phyloP scores from a whole-genome alignment of 2,329 filamentous ascomycete species.

The Botrytis medusae region DNA sequence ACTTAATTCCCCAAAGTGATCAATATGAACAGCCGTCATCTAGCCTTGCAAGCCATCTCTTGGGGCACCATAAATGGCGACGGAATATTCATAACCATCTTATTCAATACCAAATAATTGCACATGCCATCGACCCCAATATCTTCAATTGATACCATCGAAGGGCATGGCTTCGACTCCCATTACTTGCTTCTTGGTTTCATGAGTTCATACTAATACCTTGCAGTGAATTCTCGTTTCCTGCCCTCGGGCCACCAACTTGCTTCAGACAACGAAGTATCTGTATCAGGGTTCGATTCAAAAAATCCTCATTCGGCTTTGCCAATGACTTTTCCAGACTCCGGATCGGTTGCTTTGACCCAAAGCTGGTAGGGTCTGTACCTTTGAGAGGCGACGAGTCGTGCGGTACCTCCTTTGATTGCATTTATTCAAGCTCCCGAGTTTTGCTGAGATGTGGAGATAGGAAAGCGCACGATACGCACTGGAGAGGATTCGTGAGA shows the following conservation, averaged over 20 bases:
- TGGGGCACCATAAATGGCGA: not conserved
- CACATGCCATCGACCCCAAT: not conserved
- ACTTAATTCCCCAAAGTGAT: not conserved
- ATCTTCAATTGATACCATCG: not conserved
- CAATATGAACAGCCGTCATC: not conserved
- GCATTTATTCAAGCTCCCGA: not conserved
- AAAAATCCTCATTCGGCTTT: not conserved
- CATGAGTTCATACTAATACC: not conserved
- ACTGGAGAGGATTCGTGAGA: too few species aligned
- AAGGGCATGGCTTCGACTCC: too few species aligned
- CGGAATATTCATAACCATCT: not conserved
- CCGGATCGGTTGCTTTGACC: not conserved
- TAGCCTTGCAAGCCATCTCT: not conserved
- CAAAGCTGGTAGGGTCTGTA: not conserved
- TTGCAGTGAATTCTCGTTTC: too few species aligned
- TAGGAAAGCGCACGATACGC: not conserved
- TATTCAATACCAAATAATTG: not conserved
- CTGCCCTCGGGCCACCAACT: not conserved
- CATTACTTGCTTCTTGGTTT: too few species aligned
- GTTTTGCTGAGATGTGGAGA: too few species aligned
- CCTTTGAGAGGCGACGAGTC: not conserved
- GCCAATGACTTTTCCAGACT: not conserved
- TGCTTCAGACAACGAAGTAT: not conserved
- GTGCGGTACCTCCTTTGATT: not conserved
- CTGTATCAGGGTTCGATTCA: not conserved